These are phyloP conservation scores for Periconia sp. DNA, from an alignment of 2,329 filamentous ascomycete genomes.

Conservation along the genomic window DNA sequence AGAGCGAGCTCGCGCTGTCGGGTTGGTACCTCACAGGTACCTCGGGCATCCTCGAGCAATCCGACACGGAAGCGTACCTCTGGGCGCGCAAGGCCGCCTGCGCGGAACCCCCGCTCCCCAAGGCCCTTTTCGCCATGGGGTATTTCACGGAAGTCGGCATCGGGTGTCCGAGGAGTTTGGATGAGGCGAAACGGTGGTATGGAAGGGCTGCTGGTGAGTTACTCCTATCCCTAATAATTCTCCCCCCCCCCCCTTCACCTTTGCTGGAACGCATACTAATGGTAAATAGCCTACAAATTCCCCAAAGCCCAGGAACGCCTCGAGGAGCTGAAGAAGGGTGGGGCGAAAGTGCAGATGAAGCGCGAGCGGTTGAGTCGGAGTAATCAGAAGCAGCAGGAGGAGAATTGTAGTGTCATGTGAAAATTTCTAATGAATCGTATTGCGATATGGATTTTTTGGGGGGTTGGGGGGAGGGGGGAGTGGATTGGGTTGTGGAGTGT, in stretches of 20 bases:
- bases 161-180: conserved; percentile 79
- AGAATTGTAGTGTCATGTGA: conserved; percentile 84
- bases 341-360: conserved; percentile 70
- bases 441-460: too few species aligned
- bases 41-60: conserved; percentile 84
- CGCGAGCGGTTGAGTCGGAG: conserved; percentile 80
- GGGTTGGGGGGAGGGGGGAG: too few species aligned
- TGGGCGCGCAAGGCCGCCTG: conserved; percentile 94
- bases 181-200: conserved; percentile 98
- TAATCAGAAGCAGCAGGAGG: conserved; percentile 82
- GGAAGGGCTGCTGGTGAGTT: conserved; percentile 91
- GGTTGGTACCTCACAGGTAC: conserved; percentile 87
- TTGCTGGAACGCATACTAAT: conserved; percentile 14
- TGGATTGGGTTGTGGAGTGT: too few species aligned
- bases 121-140: conserved; percentile 97
- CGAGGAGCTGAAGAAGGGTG: conserved; percentile 84
- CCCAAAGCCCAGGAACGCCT: conserved; percentile 89
- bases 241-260: background rate
- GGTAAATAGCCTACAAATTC: conserved; percentile 78
- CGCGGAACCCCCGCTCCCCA: conserved; percentile 73
- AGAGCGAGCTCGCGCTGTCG: conserved; percentile 69
- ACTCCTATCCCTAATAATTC: background rate
- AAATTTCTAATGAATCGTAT: too few species aligned
- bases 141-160: conserved; percentile 97
- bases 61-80: conserved; percentile 92